Evolutionary conservation across 768 basidiomycete species (phyloP).

Genomic region (Lentinus brumalis): DNA sequence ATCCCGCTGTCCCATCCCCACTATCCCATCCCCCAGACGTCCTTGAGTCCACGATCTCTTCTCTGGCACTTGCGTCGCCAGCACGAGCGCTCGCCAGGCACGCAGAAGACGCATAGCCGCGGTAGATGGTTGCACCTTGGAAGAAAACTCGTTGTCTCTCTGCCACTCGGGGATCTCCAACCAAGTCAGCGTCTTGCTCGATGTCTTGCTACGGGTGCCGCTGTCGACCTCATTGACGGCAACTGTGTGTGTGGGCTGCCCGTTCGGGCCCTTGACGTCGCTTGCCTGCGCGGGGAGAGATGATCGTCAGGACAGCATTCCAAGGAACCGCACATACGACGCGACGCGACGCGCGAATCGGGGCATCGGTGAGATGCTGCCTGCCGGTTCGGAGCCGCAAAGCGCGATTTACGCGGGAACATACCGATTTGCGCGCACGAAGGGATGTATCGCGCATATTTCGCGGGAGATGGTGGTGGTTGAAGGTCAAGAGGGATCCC

Average conservation of each 20-base stretch:
- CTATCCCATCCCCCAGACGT: too few species aligned
- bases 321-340: too few species aligned
- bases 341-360: too few species aligned
- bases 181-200: constrained; percentile 48
- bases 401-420: not conserved
- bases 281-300: constrained; percentile 2
- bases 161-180: constrained; percentile 67
- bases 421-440: not conserved
- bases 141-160: constrained; percentile 73
- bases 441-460: not conserved
- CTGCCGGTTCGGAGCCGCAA: not conserved
- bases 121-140: too few species aligned
- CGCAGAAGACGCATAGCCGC: too few species aligned
- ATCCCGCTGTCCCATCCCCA: too few species aligned
- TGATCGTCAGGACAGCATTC: not conserved
- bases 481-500: not conserved
- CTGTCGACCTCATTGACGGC: too few species aligned
- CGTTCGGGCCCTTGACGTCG: constrained; percentile 12
- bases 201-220: not conserved
- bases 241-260: too few species aligned
- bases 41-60: too few species aligned
- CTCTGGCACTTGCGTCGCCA: too few species aligned
- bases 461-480: not conserved
- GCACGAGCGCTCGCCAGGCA: too few species aligned
- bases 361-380: not conserved